phyloP scores from a whole-genome alignment of 1,284 basidiomycete genomes.

The Ceratobasidium sp. region DNA sequence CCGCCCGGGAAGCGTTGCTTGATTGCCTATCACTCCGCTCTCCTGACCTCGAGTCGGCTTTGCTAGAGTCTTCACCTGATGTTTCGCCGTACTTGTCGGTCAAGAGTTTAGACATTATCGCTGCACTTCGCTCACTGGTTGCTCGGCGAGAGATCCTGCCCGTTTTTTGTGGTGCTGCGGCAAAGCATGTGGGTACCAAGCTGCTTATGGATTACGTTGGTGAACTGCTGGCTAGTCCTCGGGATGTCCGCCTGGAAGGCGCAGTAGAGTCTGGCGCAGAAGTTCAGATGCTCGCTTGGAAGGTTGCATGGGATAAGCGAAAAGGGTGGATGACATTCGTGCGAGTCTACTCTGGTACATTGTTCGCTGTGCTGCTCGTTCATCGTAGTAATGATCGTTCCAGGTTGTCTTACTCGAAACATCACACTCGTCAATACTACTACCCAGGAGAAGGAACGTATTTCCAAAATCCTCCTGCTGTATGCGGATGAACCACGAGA shows the following conservation, averaged over 20 bases:
- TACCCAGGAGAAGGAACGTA: constrained; percentile 74
- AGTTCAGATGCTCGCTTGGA: constrained; percentile 82
- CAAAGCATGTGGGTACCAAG: constrained; percentile 83
- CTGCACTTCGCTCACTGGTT: constrained; percentile 74
- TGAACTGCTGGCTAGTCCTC: constrained; percentile 80
- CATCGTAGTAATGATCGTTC: constrained; percentile 34
- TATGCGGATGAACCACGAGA: constrained; percentile 84
- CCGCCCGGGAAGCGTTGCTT: constrained; percentile 81
- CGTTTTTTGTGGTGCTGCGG: constrained; percentile 84
- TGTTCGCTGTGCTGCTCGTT: background rate
- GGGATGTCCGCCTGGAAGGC: constrained; percentile 64
- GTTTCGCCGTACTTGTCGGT: constrained; percentile 73
- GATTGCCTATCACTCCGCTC: constrained; percentile 58
- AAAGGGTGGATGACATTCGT: constrained; percentile 93
- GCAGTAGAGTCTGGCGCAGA: constrained; percentile 39
- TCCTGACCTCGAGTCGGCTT: constrained; percentile 48
- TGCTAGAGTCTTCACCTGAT: constrained; percentile 64
- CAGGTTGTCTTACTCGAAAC: constrained; percentile 75
- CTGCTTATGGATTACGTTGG: constrained; percentile 84
- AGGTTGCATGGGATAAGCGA: constrained; percentile 85
- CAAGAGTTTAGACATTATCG: constrained; percentile 63
- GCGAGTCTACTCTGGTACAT: constrained; percentile 83
- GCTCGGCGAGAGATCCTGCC: constrained; percentile 76
- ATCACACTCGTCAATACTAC: constrained; percentile 73
- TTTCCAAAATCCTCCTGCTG: constrained; percentile 80